phyloP scores from a whole-genome alignment of 805 yeast genomes.

The Jamesozyma piceae region DNA sequence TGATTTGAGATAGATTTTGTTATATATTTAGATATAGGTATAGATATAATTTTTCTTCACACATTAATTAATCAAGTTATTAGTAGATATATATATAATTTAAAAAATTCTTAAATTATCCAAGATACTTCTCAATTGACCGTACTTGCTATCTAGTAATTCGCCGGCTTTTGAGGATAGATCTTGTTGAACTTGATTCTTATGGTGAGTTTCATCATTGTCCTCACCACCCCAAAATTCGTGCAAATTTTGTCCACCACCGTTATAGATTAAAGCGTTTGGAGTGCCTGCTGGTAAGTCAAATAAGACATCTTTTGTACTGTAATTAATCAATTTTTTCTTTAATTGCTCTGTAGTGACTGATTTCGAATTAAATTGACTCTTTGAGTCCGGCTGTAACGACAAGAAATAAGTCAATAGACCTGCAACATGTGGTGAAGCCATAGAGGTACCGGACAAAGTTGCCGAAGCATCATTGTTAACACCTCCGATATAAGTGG shows the following conservation, averaged over 20 bases:
- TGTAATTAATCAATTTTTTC: slow-evolving; percentile 62
- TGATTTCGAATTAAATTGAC: slow-evolving; percentile 38
- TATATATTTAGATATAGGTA: too few species aligned
- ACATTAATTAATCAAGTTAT: too few species aligned
- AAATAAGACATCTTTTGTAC: slow-evolving; percentile 48
- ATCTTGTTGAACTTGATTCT: not conserved
- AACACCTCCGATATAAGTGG: slow-evolving; percentile 72
- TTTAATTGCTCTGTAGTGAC: slow-evolving; percentile 68
- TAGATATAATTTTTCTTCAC: too few species aligned
- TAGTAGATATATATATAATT: too few species aligned
- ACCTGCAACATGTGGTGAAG: slow-evolving; percentile 94
- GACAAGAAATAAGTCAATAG: slow-evolving; percentile 81
- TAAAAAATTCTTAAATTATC: slow-evolving; percentile 1
- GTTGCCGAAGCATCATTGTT: slow-evolving; percentile 68
- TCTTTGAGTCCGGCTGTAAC: slow-evolving; percentile 61
- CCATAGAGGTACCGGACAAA: slow-evolving; percentile 95
- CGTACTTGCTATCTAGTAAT: not conserved
- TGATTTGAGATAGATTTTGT: not conserved
- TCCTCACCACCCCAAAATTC: slow-evolving; percentile 44
- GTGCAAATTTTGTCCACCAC: slow-evolving; percentile 65
- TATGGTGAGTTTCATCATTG: not conserved
- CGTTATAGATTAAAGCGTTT: slow-evolving; percentile 67
- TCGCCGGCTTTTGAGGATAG: not conserved
- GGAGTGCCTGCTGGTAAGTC: slow-evolving; percentile 70
- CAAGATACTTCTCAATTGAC: not conserved